Evolutionary conservation across 768 basidiomycete genomes (phyloP).

Genomic region (Tubosaeta sp.): DNA sequence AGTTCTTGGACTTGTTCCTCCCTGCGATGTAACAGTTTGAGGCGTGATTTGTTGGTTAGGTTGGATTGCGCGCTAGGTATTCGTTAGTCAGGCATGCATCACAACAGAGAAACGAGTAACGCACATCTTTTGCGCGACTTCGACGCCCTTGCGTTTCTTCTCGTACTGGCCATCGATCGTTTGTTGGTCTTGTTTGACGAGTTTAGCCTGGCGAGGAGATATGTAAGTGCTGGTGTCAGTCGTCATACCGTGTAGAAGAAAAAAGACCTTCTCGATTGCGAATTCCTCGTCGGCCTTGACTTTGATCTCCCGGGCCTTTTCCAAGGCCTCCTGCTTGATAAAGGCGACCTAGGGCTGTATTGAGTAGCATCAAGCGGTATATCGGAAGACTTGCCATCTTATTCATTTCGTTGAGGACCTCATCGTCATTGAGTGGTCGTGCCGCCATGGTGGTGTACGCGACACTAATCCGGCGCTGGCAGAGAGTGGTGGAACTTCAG

Average conservation of each 20-base stretch:
- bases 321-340: conserved; percentile 97
- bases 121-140: conserved; percentile 96
- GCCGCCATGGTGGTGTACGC: conserved; percentile 52
- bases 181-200: conserved; percentile 93
- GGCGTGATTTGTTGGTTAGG: conserved; percentile 92
- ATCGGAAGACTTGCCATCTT: conserved; percentile 75
- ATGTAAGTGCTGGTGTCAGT: not conserved
- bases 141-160: conserved; percentile 92
- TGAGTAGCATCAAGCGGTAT: conserved; percentile 1
- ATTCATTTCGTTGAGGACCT: conserved; percentile 95
- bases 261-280: conserved; percentile 87
- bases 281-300: conserved; percentile 99
- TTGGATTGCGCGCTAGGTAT: conserved; percentile 81
- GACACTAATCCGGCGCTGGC: too few species aligned
- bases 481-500: too few species aligned
- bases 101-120: conserved; percentile 21
- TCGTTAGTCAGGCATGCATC: conserved; percentile 3
- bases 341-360: conserved; percentile 70
- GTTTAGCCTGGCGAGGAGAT: conserved; percentile 65
- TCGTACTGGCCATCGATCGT: conserved; percentile 93
- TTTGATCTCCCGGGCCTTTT: conserved; percentile 95
- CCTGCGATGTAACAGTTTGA: conserved; percentile 82
- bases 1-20: conserved; percentile 91
- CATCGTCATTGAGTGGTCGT: conserved; percentile 86
- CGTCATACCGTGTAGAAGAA: not conserved